Percentiles rank a stretch among this genome's conserved stretches.
Evolutionary conservation across 1,284 basidiomycete species (phyloP).

Genomic region (Ceratobasidium sp.): DNA sequence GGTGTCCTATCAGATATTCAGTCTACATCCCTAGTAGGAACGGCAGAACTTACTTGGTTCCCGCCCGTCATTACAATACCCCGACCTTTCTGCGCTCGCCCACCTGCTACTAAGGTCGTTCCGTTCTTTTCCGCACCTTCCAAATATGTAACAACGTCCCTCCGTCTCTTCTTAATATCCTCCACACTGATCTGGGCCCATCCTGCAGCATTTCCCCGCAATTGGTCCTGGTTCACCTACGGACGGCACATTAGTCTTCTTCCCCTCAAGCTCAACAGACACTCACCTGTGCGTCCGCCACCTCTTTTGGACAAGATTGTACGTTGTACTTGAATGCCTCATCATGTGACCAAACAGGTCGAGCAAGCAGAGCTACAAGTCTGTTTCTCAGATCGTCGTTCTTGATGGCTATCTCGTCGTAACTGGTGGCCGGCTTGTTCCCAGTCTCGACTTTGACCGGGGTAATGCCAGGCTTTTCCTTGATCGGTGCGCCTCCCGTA

Average conservation of each 20-base stretch:
- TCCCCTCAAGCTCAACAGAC: background rate
- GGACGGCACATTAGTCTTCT: background rate
- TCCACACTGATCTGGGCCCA: constrained; percentile 56
- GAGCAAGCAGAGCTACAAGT: constrained; percentile 29
- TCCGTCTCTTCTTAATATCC: constrained; percentile 55
- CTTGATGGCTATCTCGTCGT: constrained; percentile 19
- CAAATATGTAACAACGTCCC: constrained; percentile 56
- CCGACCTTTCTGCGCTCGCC: constrained; percentile 51
- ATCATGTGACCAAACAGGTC: constrained; percentile 41
- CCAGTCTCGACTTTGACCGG: background rate
- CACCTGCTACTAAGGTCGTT: constrained; percentile 53
- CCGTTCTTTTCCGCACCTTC: constrained; percentile 53
- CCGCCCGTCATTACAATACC: constrained; percentile 62
- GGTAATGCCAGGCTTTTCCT: constrained; percentile 24
- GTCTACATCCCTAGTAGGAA: background rate
- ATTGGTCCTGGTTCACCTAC: constrained; percentile 59
- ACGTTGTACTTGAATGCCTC: constrained; percentile 42
- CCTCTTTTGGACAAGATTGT: constrained; percentile 43
- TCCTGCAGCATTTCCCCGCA: constrained; percentile 54
- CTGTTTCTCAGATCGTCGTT: constrained; percentile 9
- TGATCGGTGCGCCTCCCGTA: constrained; percentile 15
- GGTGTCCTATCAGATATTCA: constrained; percentile 56
- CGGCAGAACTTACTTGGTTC: constrained; percentile 55
- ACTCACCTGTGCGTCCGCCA: constrained; percentile 47
- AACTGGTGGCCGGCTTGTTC: background rate